Conservation (phyloP, 2,329 filamentous ascomycete genomes). For the Hypoxylon sp. region DNA sequence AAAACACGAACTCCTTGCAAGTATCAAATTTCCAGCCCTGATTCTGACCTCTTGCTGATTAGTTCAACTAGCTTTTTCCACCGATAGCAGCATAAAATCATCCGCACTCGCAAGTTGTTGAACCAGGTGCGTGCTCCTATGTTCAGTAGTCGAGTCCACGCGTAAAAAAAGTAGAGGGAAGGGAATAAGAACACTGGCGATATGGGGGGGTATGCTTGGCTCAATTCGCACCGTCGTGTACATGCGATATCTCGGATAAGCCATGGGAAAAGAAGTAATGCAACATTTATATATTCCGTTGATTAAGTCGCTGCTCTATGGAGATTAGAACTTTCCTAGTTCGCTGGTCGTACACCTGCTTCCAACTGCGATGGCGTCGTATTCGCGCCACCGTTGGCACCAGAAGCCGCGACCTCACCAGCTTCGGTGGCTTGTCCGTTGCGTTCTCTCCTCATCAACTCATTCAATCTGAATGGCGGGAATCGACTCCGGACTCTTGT, state of each 20-base stretch:
- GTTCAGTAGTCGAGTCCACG: background rate
- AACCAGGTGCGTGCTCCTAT: background rate
- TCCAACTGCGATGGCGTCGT: constrained; percentile 64
- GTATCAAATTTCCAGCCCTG: constrained; percentile 1
- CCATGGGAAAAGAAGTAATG: constrained; percentile 27
- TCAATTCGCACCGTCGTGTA: constrained; percentile 36
- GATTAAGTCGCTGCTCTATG: constrained; percentile 42
- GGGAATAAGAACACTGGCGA: constrained; percentile 19
- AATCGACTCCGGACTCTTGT: constrained; percentile 50
- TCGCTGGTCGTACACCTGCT: constrained; percentile 57
- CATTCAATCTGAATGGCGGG: constrained; percentile 49
- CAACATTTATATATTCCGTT: constrained; percentile 45
- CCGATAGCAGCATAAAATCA: background rate
- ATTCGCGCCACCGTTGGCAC: constrained; percentile 46
- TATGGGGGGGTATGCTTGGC: constrained; percentile 33
- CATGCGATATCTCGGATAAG: constrained; percentile 29
- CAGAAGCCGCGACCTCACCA: constrained; percentile 46
- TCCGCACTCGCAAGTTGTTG: background rate
- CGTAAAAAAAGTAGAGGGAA: background rate
- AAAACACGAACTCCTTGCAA: constrained; percentile 19
- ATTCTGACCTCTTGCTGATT: background rate
- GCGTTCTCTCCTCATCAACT: constrained; percentile 49
- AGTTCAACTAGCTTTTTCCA: background rate
- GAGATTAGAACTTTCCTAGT: constrained; percentile 43
- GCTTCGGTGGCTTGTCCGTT: constrained; percentile 42